Evolutionary conservation across 768 basidiomycete species (phyloP).

Genomic region (Agaricus subrufescens): DNA sequence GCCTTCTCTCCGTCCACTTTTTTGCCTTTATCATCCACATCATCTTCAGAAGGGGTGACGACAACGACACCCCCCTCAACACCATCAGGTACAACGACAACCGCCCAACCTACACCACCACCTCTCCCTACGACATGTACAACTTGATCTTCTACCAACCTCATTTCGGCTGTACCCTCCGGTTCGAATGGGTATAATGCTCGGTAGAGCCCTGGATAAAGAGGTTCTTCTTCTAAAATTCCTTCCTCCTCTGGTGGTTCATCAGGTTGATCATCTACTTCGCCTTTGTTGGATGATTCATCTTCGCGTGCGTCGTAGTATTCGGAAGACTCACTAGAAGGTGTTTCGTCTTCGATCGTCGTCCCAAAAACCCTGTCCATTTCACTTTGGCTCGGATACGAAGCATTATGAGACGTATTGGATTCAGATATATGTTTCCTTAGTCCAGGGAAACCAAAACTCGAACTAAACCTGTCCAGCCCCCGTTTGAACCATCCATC

Average conservation of each 20-base stretch:
- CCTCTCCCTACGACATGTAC: slow-evolving; percentile 71
- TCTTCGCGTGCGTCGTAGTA: slow-evolving; percentile 24
- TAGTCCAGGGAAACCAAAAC: slow-evolving; percentile 10
- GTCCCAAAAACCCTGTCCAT: slow-evolving; percentile 28
- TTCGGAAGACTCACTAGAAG: neutral
- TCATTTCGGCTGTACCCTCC: slow-evolving; percentile 82
- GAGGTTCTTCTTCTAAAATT: slow-evolving; percentile 36
- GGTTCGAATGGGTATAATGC: slow-evolving; percentile 77
- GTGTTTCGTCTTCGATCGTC: slow-evolving; percentile 13
- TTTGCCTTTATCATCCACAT: neutral
- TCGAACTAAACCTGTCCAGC: slow-evolving; percentile 22
- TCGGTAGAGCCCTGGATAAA: slow-evolving; percentile 69
- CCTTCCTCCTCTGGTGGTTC: slow-evolving; percentile 19
- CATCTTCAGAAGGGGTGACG: neutral
- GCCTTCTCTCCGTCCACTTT: neutral
- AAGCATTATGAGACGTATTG: neutral
- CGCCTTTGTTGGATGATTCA: slow-evolving; percentile 13
- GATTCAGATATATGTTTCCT: slow-evolving; percentile 1
- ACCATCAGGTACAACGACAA: slow-evolving; percentile 41
- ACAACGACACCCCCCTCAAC: slow-evolving; percentile 54
- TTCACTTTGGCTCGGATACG: slow-evolving; percentile 37
- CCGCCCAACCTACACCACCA: slow-evolving; percentile 79
- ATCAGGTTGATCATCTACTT: neutral
- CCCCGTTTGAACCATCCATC: slow-evolving; percentile 26
- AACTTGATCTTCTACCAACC: slow-evolving; percentile 69